Evolutionary conservation across 2,329 filamentous ascomycete species (phyloP), one percentile per base, ranked within the genome.

Genomic region (Acrocalymma vagum): DNA sequence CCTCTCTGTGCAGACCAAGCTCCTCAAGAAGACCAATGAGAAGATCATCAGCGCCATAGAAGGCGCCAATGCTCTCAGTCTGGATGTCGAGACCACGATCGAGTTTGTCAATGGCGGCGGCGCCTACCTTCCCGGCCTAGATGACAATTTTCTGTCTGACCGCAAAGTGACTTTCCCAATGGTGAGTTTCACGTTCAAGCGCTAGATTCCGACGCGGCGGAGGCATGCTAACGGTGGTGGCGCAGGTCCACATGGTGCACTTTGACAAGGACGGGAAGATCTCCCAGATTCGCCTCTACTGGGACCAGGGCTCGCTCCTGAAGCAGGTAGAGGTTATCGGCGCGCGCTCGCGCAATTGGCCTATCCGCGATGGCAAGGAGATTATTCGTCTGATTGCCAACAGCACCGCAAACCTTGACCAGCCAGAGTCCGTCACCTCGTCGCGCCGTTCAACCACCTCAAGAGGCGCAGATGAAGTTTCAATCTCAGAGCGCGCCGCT

Each of bases 291-390:
- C 88, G 93, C 57, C 83, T 93, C 56, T 90, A 87, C 69, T 99
- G 94, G 94, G 94, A 99, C 69, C 94, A 99, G 72, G 92, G 86
- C 47, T 87, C 90, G 38, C 82, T 99, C 26, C 82, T 99, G 55
- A 97, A 94, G 75, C 87, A 95, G 70, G 81, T 96, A 51, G 92
- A 96, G 49, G 85, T 96, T 41, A 97, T 99, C 70, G 93, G 94
- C 61, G 87, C 86, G 65, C 86, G 87, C 38, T 90, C 89, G 41
- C 88, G 87, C 69, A 95, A 94, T 73, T 99, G 94, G 94, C 94
- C 94, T 38, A 95, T 99, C 65, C 84, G 85, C 56, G 91, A 96
- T 66, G 88, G 86, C 65, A 83, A 83, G 60, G 91, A 96, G 38
- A 92, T 97, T 74, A 79, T 87, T 56, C 85, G 84, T 60, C 75